phyloP scores from a whole-genome alignment of 2,329 filamentous ascomycete genomes.

The Sporothrix schenckii region DNA sequence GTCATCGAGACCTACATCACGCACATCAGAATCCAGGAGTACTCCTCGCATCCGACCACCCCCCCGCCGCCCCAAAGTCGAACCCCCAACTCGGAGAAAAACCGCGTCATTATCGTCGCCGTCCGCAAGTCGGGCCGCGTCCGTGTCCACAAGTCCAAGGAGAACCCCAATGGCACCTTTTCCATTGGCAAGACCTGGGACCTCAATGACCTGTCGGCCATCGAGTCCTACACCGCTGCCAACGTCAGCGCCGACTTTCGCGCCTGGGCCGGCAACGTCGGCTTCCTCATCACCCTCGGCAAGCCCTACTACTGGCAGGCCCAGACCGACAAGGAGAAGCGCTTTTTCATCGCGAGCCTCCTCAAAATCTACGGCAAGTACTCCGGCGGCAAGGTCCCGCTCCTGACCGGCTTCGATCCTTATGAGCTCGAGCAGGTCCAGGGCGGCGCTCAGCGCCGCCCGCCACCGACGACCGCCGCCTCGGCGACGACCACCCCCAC shows the following conservation, averaged over 20 bases:
- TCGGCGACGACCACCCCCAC: slow-evolving; percentile 8
- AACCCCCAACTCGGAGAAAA: slow-evolving; percentile 75
- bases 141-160: slow-evolving; percentile 93
- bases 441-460: slow-evolving; percentile 54
- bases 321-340: slow-evolving; percentile 91
- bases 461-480: slow-evolving; percentile 40
- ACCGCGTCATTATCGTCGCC: slow-evolving; percentile 87
- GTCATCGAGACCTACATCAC: slow-evolving; percentile 96
- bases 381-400: slow-evolving; percentile 79
- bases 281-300: slow-evolving; percentile 84
- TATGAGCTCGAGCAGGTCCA: slow-evolving; percentile 76
- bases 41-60: slow-evolving; percentile 75
- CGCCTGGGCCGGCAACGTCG: slow-evolving; percentile 79
- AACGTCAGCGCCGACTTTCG: slow-evolving; percentile 61
- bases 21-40: slow-evolving; percentile 89
- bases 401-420: slow-evolving; percentile 79
- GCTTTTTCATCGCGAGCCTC: slow-evolving; percentile 95
- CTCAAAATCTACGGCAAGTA: slow-evolving; percentile 98
- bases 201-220: slow-evolving; percentile 80
- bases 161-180: slow-evolving; percentile 91
- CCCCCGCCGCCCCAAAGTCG: slow-evolving; percentile 81
- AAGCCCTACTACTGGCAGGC: slow-evolving; percentile 99
- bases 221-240: slow-evolving; percentile 77
- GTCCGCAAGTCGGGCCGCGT: slow-evolving; percentile 91
- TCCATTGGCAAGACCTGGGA: slow-evolving; percentile 99